Base-by-base conservation (phyloP, 2,329 filamentous ascomycete species). In the Colletotrichum magnum region DNA sequence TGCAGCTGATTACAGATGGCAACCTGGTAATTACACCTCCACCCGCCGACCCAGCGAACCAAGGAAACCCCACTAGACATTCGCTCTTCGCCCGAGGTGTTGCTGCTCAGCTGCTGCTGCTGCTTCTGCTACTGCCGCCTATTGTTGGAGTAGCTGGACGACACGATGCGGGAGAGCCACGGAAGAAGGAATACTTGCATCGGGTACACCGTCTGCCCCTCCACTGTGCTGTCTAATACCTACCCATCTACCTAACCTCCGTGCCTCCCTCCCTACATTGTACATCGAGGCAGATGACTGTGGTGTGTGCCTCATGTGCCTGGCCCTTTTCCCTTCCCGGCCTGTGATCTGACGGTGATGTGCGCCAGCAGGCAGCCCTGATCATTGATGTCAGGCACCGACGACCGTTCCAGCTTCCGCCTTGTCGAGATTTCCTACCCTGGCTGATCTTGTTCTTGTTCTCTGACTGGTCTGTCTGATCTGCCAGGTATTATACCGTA, bases 11-110 rank as follows among this genome's bases (percentile, higher is more conserved):
- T 69, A 24, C 67, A 69, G 67, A 67, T 61, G 67, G 67, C 41
- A 67, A 67, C 67, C 62, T 69, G 67, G 67, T 67, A 67, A 69
- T 69, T 69, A 45, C 67, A 67, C 56, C 63, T 69, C 67, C 67
- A 69, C 67, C 51, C 39, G 28, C 16, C 41, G 52, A 54, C 26
- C 45, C 56, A 47, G 51, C 7, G 51, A n/a, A 48, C 60, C 51
- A 32, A 21, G 36, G 41, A 52, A 26, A 41, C n/a, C 32, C 32
- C n/a, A 36, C n/a, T 5, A 54, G 26, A 10, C 7, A 32, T 21
- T 15, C n/a, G 13, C 21, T 13, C 48, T 24, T 16, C 15, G 24
- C 13, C 21, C 50, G 26, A 28, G 6, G 41, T 43, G 41, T n/a
- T 15, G 41, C 15, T 15, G 41, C 13, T 43, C 21, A 24, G 41